Conservation (phyloP, 2,329 filamentous ascomycete genomes). For the Colletotrichum salicis region DNA sequence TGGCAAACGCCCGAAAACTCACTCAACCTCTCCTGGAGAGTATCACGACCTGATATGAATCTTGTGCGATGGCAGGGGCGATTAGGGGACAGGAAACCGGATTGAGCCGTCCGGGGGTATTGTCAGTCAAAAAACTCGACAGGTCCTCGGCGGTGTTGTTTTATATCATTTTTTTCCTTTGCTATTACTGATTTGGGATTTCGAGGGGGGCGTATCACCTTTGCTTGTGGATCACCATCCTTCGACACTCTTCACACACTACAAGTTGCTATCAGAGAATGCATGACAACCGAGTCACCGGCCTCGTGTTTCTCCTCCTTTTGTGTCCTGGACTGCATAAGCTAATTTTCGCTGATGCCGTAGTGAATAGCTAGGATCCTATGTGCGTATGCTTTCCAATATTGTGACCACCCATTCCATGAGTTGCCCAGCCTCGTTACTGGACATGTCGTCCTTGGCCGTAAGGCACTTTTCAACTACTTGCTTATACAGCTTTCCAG, state of each 20-base stretch:
- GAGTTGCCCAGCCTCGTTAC: conserved; percentile 49
- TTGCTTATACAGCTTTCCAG: conserved; percentile 51
- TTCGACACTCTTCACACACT: conserved; percentile 31
- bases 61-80: conserved; percentile 35
- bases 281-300: conserved; percentile 25
- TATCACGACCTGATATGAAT: conserved; percentile 37
- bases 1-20: conserved; percentile 35
- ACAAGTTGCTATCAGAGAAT: conserved; percentile 36
- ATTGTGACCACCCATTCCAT: conserved; percentile 55
- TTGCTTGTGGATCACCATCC: conserved; percentile 35
- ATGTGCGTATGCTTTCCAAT: conserved; percentile 51
- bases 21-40: conserved; percentile 36
- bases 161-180: conserved; percentile 28
- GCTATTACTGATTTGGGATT: conserved; percentile 23
- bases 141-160: conserved; percentile 21
- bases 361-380: conserved; percentile 3
- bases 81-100: conserved; percentile 30
- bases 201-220: conserved; percentile 33
- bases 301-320: conserved; percentile 10
- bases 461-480: conserved; percentile 55
- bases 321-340: neutral
- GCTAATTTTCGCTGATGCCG: neutral
- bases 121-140: conserved; percentile 5
- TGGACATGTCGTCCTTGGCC: conserved; percentile 48
- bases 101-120: conserved; percentile 30